Conservation (phyloP, 441 rosid species). For the Populus tomentosa region DNA sequence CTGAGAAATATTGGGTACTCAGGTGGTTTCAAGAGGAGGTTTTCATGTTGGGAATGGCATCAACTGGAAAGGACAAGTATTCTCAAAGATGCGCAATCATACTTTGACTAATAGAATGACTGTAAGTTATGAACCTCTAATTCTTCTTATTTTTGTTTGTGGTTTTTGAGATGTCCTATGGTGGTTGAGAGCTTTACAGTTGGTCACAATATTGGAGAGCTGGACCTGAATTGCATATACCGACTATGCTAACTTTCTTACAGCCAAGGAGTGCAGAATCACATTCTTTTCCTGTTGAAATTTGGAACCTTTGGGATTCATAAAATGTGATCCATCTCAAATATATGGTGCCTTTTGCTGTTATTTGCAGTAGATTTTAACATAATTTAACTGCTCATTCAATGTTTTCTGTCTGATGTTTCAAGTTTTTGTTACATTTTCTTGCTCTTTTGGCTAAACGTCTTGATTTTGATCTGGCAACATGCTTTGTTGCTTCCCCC, state of each 20-base stretch:
- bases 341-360: neutral
- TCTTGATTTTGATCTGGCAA: neutral
- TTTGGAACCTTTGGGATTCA: neutral
- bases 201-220: neutral
- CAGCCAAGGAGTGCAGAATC: neutral
- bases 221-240: neutral
- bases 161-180: neutral
- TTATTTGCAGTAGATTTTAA: neutral
- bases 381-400: neutral
- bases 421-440: neutral
- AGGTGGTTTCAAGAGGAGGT: constrained; percentile 99
- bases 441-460: neutral
- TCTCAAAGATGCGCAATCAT: constrained; percentile 99
- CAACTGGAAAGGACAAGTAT: constrained; percentile 99
- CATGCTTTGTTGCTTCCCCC: neutral
- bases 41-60: constrained; percentile 98
- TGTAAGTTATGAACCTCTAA: constrained; percentile 36
- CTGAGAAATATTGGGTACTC: constrained; percentile 20
- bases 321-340: neutral
- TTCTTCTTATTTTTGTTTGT: constrained; percentile 8
- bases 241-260: neutral
- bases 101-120: constrained; percentile 98
- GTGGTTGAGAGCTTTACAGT: neutral
- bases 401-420: neutral
- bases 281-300: neutral